Percentiles rank a stretch among this genome's conserved stretches.
phyloP scores from a whole-genome alignment of 2,329 filamentous ascomycete genomes.

The Trichophyton simii region DNA sequence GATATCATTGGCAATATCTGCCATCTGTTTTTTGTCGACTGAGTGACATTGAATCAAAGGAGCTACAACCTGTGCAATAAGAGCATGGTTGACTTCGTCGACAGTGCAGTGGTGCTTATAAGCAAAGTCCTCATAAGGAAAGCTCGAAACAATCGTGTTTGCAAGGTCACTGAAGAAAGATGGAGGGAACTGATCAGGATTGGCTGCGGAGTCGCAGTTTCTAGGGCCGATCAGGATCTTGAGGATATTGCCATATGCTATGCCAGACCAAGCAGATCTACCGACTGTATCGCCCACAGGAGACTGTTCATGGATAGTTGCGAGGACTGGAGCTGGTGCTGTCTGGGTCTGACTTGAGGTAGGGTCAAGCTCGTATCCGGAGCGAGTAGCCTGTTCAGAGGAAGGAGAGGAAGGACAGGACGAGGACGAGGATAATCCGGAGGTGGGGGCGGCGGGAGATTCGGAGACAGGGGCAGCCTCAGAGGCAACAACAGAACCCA shows the following conservation, averaged over 20 bases:
- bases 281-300: too few species aligned
- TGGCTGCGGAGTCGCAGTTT: not conserved
- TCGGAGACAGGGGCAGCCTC: not conserved
- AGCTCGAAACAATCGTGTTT: conserved; percentile 13
- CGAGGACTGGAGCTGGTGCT: not conserved
- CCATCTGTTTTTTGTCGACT: not conserved
- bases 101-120: conserved; percentile 14
- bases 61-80: conserved; percentile 15
- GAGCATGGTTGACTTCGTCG: conserved; percentile 14
- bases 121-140: conserved; percentile 19
- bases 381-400: not conserved
- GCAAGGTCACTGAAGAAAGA: conserved; percentile 20
- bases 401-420: not conserved
- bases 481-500: not conserved
- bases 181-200: conserved; percentile 9
- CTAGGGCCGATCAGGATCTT: not conserved
- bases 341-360: not conserved
- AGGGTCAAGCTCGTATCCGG: not conserved
- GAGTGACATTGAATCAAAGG: conserved; percentile 8
- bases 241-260: not conserved
- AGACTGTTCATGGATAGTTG: not conserved
- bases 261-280: not conserved
- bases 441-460: too few species aligned
- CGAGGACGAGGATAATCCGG: not conserved
- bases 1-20: not conserved